Evolutionary conservation across 305 asterid genomes (phyloP), one percentile per base, ranked within the genome.

Genomic region (Rubia occidens): DNA sequence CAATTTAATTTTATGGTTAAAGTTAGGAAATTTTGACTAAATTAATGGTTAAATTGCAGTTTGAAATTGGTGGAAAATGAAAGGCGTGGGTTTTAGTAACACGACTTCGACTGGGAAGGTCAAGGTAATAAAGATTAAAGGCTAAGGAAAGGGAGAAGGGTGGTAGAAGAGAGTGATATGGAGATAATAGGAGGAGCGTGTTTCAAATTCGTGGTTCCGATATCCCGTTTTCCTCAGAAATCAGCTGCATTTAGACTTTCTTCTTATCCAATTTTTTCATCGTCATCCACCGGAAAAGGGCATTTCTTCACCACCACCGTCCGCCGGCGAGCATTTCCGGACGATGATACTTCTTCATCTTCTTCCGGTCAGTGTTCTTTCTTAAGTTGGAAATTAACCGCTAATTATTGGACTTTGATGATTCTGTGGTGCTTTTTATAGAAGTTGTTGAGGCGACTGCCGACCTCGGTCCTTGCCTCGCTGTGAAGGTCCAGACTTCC

Each of bases 401-500:
- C 0, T 59, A 10, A 10, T 10, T 32, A 17, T 40, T 17, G 32
- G 47, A 37, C 26, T 37, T 62, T 61, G 44, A 35, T 62, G 9
- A 26, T 60, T 60, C 18, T 60, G 65, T 60, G 20, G 29, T 58
- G 35, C 7, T 0, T 20, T 20, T 26, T 44, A 51, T 17, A 24
- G 43, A 54, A 85, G 90, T 74, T 74, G 74, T 74, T 3, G 85
- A 75, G 70, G 84, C 77, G 8, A 74, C 83, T 24, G 39, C 59
- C 53, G 43, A 17, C 2, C 29, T 44, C 71, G 91, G 83, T 76
- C 82, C 43, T 65, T 73, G 83, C 21, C 64, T 86, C 74, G 76
- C 79, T 61, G 56, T 90, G 69, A 88, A 88, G 89, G 97, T 93
- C 78, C 78, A 77, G 87, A 60, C 40, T 55, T 21, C 15, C 5